Percentiles rank a stretch among this genome's conserved stretches.
These are phyloP conservation scores for Podaxis sp. DNA, from an alignment of 768 basidiomycete genomes.

Conservation along the genomic window DNA sequence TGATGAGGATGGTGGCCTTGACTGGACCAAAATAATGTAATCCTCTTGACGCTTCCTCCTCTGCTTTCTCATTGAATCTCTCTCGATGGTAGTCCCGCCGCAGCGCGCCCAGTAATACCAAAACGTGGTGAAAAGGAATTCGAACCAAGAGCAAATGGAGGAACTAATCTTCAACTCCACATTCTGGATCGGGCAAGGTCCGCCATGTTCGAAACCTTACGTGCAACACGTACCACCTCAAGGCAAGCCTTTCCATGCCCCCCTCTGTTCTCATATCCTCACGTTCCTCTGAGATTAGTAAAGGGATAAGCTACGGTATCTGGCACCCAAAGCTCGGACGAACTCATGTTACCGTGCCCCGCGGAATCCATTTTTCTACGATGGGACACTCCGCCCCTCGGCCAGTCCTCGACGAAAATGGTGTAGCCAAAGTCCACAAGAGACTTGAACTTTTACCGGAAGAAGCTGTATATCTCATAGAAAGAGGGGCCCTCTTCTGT, in stretches of 20 bases:
- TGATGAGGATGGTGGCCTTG: constrained; percentile 73
- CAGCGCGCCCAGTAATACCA: constrained; percentile 74
- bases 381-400: constrained; percentile 81
- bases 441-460: constrained; percentile 89
- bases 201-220: constrained; percentile 87
- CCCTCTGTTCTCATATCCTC: background rate
- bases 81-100: constrained; percentile 31
- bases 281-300: constrained; percentile 42
- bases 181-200: constrained; percentile 75
- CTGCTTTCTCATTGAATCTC: constrained; percentile 16
- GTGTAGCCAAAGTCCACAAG: constrained; percentile 51
- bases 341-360: constrained; percentile 66
- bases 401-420: constrained; percentile 30
- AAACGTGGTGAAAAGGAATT: constrained; percentile 98
- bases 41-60: constrained; percentile 1
- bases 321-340: constrained; percentile 72
- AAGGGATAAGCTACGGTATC: constrained; percentile 75
- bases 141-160: constrained; percentile 70
- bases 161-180: constrained; percentile 77
- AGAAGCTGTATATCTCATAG: constrained; percentile 91
- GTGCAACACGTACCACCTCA: constrained; percentile 70
- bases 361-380: constrained; percentile 79
- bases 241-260: constrained; percentile 47
- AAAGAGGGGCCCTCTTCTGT: constrained; percentile 85
- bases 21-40: constrained; percentile 81